These are phyloP conservation scores for Trifolium fragiferum DNA, from an alignment of 306 rosid species.

Conservation along the genomic window DNA sequence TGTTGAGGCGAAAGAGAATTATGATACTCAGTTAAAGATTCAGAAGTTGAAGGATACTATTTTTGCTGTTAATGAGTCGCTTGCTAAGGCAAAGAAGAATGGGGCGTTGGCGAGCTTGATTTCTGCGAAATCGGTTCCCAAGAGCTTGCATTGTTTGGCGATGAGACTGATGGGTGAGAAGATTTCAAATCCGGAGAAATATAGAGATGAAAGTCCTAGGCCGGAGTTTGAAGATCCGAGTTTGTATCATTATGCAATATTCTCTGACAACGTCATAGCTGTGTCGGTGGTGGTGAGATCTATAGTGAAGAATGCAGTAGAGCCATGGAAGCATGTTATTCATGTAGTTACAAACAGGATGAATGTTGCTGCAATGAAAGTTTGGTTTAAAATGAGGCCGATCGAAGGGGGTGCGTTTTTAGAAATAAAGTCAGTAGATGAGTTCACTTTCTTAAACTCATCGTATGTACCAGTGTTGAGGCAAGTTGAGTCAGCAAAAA, in stretches of 20 bases:
- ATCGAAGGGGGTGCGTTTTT: conserved; percentile 79
- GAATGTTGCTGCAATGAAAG: conserved; percentile 98
- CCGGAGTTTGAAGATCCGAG: conserved; percentile 88
- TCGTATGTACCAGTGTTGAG: conserved; percentile 80
- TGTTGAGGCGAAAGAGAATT: conserved; percentile 86
- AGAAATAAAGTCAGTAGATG: conserved; percentile 91
- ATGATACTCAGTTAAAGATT: conserved; percentile 92
- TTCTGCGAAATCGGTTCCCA: conserved; percentile 87
- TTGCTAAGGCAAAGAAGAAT: conserved; percentile 91
- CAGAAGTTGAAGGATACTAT: conserved; percentile 98
- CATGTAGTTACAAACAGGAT: conserved; percentile 91
- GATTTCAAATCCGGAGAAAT: conserved; percentile 82
- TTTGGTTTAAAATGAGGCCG: conserved; percentile 99
- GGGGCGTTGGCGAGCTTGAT: conserved; percentile 89
- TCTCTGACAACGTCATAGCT: conserved; percentile 91
- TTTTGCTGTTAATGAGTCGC: conserved; percentile 90
- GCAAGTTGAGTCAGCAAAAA: conserved; percentile 68
- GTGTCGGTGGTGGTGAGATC: conserved; percentile 95
- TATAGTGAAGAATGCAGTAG: conserved; percentile 81
- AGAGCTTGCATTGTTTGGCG: conserved; percentile 97
- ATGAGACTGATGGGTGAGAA: conserved; percentile 95
- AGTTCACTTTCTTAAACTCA: conserved; percentile 77
- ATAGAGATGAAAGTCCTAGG: conserved; percentile 72
- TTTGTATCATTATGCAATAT: conserved; percentile 93
- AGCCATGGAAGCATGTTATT: conserved; percentile 97